Evolutionary conservation across 2,329 filamentous ascomycete species (phyloP), one percentile per base, ranked within the genome.

Genomic region (Exophiala sideris): DNA sequence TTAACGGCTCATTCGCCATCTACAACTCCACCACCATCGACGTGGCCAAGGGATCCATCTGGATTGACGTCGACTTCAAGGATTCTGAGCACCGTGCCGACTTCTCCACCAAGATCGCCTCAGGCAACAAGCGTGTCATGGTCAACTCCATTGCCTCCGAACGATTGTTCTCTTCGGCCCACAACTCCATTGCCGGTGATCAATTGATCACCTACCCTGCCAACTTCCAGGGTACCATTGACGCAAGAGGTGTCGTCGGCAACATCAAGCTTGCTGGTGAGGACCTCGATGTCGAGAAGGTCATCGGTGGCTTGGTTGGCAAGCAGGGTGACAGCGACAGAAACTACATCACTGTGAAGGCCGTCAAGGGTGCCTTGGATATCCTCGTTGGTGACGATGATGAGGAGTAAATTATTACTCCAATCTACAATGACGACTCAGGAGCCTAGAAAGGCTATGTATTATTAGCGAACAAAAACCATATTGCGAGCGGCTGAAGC

Each of bases 191-290:
- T 14, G 53, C 50, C 1, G 56, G 53, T 34, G 50, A 59, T 36
- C 56, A 59, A 32, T 38, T 56, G 35, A 56, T 59, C 45, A 56
- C 53, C 2, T 59, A 59, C 32, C 56, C 56, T 8, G 36, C 56
- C 11, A 56, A 53, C 21, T 59, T 59, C 42, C 53, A 59, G 34
- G 56, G 56, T n/a, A 59, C 56, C 6, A 44, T 59, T 38, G 56
- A 59, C 21, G 56, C 53, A 2, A 24, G 56, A 7, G 53, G 53
- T 11, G 45, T 59, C 8, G 42, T 44, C 5, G 56, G 56, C 11
- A 46, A 56, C 18, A 50, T 59, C 46, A 59, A 53, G 33, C 46
- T 59, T 29, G 40, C 34, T 21, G 56, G 56, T n/a, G 52, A 59
- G 34, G 56, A 56, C 11, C 56, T 59, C 35, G 45, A 42, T 2